A percentile compares a stretch with the other conserved stretches of the same genome.
These are phyloP conservation scores for Schoenoplectus tabernaemontani DNA, from an alignment of 202 grass and related monocot genomes.

Conservation along the genomic window DNA sequence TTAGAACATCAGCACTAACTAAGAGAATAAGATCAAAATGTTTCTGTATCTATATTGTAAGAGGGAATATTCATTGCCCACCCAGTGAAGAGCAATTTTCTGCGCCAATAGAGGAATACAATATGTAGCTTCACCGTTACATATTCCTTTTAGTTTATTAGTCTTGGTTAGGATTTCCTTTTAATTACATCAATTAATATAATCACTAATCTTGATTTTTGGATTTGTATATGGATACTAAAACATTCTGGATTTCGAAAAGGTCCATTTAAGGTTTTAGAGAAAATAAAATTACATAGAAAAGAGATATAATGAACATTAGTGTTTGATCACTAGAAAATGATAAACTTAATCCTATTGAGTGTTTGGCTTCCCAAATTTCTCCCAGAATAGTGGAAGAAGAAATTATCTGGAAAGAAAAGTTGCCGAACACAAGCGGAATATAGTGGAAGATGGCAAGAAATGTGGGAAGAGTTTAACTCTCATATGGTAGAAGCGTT, in stretches of 20 bases:
- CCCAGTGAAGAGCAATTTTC: neutral
- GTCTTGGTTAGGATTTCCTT: neutral
- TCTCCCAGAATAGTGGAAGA: no score
- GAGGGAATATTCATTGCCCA: neutral
- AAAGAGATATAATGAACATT: no score
- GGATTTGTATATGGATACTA: neutral
- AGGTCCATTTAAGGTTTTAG: neutral
- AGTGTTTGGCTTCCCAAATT: no score
- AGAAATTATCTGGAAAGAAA: no score
- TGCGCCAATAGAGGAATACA: neutral
- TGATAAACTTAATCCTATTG: no score
- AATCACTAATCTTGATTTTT: neutral
- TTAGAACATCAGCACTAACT: conserved; percentile 18
- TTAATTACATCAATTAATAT: neutral
- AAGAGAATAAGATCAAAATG: neutral
- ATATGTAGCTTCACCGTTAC: neutral
- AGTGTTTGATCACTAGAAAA: no score
- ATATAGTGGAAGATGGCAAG: no score
- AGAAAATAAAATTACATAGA: no score
- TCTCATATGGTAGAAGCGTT: no score
- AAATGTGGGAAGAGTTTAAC: no score
- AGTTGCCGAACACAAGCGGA: no score
- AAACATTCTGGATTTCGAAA: neutral
- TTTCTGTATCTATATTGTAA: neutral
- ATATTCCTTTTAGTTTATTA: neutral